Base-by-base conservation (phyloP, 495 filamentous ascomycete genomes). In the Daldinia caldariorum region DNA sequence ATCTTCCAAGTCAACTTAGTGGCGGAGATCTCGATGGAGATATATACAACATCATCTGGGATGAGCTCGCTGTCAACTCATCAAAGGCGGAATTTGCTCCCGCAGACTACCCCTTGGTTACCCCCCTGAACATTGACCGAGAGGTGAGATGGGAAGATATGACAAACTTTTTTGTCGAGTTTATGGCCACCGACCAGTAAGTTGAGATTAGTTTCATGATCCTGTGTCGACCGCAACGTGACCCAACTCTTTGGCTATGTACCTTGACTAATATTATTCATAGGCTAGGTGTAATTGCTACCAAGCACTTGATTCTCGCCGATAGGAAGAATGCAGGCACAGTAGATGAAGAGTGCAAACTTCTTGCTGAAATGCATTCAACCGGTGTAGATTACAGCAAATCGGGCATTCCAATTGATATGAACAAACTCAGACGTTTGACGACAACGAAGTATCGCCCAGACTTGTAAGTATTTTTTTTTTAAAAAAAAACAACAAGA, bases 21-120 rank as follows among this genome's bases (percentile, higher is more conserved):
- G 92, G 93, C 0, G 93, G 93, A 14, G 93, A 95, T 79, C 82
- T 97, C 1, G 93, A 97, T 66, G 93, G 92, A 0, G 92, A 94
- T 76, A 75, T 90, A 1, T 97, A 90, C 72, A 88, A 92, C 64
- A 79, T 95, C 58, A 90, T 94, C 39, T 92, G 83, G 79, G 91
- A 94, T 61, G 35, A 76, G 0, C 66, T 62, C 0, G 80, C 89
- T 14, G 76, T 80, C 7, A 22, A 67, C 1, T 61, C 56, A 31
- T 61, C 63, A 34, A 65, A 63, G 13, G 12, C 16, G 6, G 78
- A 80, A 2, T 85, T 84, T 22, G 0, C 29, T 4, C 85, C 93
- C 0, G 92, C 93, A 0, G 85, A 91, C 63, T 94, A 97, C 70
- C 84, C 88, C 13, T 81, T 83, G 4, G 79, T 86, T 0, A 9